Evolutionary conservation across 2,329 filamentous ascomycete genomes (phyloP), one percentile per base, ranked within the genome.

Genomic region (Mariannaea elegans): DNA sequence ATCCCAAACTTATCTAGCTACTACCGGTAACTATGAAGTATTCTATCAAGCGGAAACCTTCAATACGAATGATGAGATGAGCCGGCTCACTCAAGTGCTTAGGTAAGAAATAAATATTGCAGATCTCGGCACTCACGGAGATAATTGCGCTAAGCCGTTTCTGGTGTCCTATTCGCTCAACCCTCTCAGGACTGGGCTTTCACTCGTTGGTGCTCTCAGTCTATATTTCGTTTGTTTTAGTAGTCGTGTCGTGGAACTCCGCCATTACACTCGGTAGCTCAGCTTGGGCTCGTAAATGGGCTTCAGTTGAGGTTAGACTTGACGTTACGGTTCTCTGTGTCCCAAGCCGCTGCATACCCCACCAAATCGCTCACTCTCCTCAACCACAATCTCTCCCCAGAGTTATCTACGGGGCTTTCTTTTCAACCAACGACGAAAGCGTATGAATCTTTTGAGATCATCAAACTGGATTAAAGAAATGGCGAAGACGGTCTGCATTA

Each of bases 401-500:
- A 58, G 52, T 29, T 56, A 46, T 52, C 39, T 42, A 27, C 16
- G 16, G 36, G 50, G 63, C 48, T 39, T 59, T 16, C 10, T 27
- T 34, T 13, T 12, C n/a, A n/a, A 31, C 29, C 19, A 21, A 21
- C 7, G 16, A 24, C 21, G 9, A 6, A 18, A 19, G 53, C 66
- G 48, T 52, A 72, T 72, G 71, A 65, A 47, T 41, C 44, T 67
- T 23, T 47, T 42, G 19, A 63, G 36, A 32, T 69, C 55, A 16
- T 29, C 56, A 8, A 44, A 42, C 38, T 38, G 66, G 13, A 44
- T 14, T 32, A 62, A 48, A 60, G 61, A 48, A 59, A 79, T 80
- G 77, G 58, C 73, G 12, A 78, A 78, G 61, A 74, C 76, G 27
- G 77, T 80, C 24, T 80, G 78, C 61, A 74, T 80, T 54, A 68